Evolutionary conservation across 371 early-diverging fungal genomes (phyloP), one percentile per base, ranked within the genome.

Genomic region (Apophysomyces elegans): DNA sequence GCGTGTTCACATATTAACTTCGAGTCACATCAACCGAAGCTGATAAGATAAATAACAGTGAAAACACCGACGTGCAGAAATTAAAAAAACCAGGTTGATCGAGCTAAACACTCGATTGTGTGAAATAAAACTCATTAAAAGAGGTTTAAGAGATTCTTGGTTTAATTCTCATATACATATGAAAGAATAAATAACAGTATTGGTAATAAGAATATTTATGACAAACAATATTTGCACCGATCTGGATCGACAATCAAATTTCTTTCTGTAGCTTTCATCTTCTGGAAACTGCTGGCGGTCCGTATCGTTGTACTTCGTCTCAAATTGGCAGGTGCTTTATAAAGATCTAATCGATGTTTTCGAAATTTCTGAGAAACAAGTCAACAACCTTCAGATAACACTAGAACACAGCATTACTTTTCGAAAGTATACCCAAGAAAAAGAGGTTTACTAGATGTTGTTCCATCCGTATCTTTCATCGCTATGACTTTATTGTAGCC

Each of bases 341-440:
- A 21, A n/a, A 50, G 21, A 50, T 62, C 47, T 62, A n/a, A 8
- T 8, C 64, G 46, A 58, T 58, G 12, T 58, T 57, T 50, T 64
- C 16, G 16, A 58, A 45, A 64, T 41, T 47, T 45, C 58, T 64
- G 37, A 58, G 43, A 4, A 64, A 32, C 0, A 37, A 58, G 58
- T 4, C 35, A 64, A 35, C 57, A 58, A 64, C 26, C 64, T 64
- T 58, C 58, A 64, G 58, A 58, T 36, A 37, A 14, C 37, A 44
- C 57, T 64, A n/a, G 43, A 58, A 44, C 36, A 37, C 46, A 64
- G 57, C 12, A 58, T 57, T 57, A 45, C 0, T 44, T 43, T 58
- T 64, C 12, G n/a, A 26, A 26, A 64, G n/a, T 50, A 44, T 64
- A 64, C 64, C 58, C 47, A 14, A 64, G 46, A 58, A 58, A 64